These are phyloP conservation scores for Boletus insuetus DNA, from an alignment of 768 basidiomycete genomes.

Conservation along the genomic window DNA sequence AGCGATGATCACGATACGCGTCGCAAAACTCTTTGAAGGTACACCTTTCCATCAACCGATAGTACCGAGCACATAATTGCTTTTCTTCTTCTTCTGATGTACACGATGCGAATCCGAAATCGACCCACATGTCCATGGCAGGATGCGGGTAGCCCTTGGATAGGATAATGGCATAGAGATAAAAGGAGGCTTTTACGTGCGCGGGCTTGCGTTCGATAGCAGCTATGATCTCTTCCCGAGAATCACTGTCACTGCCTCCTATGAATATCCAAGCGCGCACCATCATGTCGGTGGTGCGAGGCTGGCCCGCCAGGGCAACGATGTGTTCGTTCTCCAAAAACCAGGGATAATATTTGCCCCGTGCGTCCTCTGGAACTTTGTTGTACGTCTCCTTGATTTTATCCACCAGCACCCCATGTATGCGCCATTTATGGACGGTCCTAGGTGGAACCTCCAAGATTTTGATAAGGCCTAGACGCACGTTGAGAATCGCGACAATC, in stretches of 20 bases:
- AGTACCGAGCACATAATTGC: neutral
- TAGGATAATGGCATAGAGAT: neutral
- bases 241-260: neutral
- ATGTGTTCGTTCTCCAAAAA: constrained; percentile 6
- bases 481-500: no score
- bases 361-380: neutral
- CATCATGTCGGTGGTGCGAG: neutral
- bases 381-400: neutral
- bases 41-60: neutral
- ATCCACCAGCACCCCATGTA: neutral
- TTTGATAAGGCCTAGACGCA: neutral
- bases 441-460: neutral
- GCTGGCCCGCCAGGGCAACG: neutral
- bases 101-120: constrained; percentile 3
- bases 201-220: neutral
- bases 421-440: neutral
- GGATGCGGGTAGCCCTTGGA: neutral
- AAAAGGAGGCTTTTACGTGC: neutral
- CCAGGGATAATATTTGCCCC: neutral
- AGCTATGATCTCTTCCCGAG: neutral
- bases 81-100: neutral
- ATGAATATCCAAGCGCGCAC: neutral
- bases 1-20: neutral
- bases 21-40: constrained; percentile 4
- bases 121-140: neutral